Evolutionary conservation across 768 basidiomycete species (phyloP).

Genomic region (Harrya chromipes): DNA sequence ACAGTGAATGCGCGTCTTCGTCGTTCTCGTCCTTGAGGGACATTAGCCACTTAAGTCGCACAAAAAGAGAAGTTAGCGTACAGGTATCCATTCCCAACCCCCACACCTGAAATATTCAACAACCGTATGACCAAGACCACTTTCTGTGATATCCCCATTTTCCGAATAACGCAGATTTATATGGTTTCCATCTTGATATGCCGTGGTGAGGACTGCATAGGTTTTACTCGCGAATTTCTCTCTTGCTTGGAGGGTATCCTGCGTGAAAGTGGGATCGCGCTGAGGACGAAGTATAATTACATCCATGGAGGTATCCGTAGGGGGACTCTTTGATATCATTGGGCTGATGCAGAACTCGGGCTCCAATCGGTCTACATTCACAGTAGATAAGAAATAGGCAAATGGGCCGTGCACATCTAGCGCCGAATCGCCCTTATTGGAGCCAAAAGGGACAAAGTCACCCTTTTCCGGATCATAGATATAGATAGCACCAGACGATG

Average conservation of each 20-base stretch:
- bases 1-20: constrained; percentile 64
- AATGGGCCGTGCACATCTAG: constrained; percentile 72
- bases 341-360: constrained; percentile 77
- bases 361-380: constrained; percentile 86
- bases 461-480: constrained; percentile 56
- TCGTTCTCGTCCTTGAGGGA: constrained; percentile 53
- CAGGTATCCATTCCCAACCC: constrained; percentile 87
- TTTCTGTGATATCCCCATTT: constrained; percentile 39
- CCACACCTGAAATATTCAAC: constrained; percentile 78
- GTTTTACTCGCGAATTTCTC: constrained; percentile 50
- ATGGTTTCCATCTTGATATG: constrained; percentile 79
- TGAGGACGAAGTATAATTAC: constrained; percentile 73
- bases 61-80: constrained; percentile 35
- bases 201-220: constrained; percentile 54
- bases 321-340: constrained; percentile 45
- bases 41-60: constrained; percentile 2
- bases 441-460: constrained; percentile 46
- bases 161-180: constrained; percentile 54
- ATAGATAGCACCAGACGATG: constrained; percentile 41
- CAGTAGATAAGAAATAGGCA: constrained; percentile 77
- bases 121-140: constrained; percentile 49
- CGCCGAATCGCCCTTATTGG: constrained; percentile 32
- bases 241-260: constrained; percentile 43
- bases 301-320: constrained; percentile 56
- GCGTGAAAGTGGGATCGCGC: constrained; percentile 47